phyloP scores from a whole-genome alignment of 805 yeast species.

The Lipomyces orientalis region DNA sequence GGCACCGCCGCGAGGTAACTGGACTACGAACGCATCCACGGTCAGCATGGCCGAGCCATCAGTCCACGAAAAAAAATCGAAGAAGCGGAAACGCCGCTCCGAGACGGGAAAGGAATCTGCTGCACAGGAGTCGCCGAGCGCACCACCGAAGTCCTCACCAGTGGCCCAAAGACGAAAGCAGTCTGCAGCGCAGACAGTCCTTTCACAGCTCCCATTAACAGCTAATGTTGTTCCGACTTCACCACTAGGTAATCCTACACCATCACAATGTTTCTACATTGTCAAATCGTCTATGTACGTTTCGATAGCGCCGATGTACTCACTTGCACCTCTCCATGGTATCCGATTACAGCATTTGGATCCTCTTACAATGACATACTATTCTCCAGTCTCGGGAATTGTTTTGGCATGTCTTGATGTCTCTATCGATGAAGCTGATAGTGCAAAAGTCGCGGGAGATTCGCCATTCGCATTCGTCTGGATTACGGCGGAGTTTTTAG shows the following conservation, averaged over 20 bases:
- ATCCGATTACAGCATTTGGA: constrained; percentile 87
- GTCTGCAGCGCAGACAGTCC: constrained; percentile 25
- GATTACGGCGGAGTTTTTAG: constrained; percentile 79
- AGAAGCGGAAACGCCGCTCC: constrained; percentile 19
- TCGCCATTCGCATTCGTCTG: constrained; percentile 89
- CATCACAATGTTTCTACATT: constrained; percentile 68
- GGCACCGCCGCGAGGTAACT: not conserved
- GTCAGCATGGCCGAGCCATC: constrained; percentile 7
- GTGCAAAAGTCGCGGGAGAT: constrained; percentile 71
- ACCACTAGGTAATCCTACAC: constrained; percentile 26
- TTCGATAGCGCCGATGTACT: constrained; percentile 84
- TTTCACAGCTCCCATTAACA: constrained; percentile 25
- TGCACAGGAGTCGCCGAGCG: not conserved
- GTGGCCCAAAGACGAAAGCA: constrained; percentile 8
- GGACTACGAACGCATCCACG: not conserved
- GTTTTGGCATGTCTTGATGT: constrained; percentile 79
- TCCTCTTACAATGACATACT: constrained; percentile 84
- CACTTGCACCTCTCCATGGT: constrained; percentile 74
- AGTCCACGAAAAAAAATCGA: constrained; percentile 11
- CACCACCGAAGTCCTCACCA: not conserved
- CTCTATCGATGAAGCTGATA: constrained; percentile 53
- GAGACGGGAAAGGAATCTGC: constrained; percentile 1
- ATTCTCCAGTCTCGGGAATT: constrained; percentile 75
- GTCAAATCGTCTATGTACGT: constrained; percentile 70
- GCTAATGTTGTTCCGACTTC: constrained; percentile 1